These are phyloP conservation scores for Yueomyces sp. DNA, from an alignment of 805 yeast genomes.

Conservation along the genomic window DNA sequence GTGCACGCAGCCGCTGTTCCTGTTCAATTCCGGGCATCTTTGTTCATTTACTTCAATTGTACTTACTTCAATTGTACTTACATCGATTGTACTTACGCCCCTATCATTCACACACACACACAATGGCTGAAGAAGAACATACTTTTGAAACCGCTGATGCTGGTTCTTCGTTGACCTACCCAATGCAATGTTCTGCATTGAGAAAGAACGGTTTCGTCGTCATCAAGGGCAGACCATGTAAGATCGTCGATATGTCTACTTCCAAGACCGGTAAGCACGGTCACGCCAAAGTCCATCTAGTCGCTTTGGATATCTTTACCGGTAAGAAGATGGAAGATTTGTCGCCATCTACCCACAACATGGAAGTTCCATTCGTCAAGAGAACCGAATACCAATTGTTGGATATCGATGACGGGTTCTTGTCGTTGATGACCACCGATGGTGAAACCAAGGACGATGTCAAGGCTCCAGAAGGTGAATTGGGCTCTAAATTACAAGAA, in stretches of 20 bases:
- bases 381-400: constrained; percentile 93
- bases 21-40: too few relatives aligned
- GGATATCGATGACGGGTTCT: constrained; percentile 95
- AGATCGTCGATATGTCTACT: constrained; percentile 98
- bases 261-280: constrained; percentile 99
- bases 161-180: constrained; percentile 95
- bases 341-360: constrained; percentile 98
- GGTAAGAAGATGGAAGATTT: constrained; percentile 97
- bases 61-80: neutral
- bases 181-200: constrained; percentile 98
- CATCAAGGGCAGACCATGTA: constrained; percentile 97
- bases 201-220: constrained; percentile 98
- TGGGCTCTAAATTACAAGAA: constrained; percentile 81
- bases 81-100: neutral
- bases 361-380: constrained; percentile 95
- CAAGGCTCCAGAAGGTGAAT: constrained; percentile 91
- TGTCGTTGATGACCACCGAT: constrained; percentile 86
- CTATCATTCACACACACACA: neutral
- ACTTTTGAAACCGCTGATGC: constrained; percentile 95
- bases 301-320: constrained; percentile 96
- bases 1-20: too few relatives aligned
- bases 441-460: constrained; percentile 99
- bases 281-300: constrained; percentile 99
- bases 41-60: too few relatives aligned
- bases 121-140: constrained; percentile 51